Evolutionary conservation across 345 rosid species (phyloP).

Genomic region (Eucalyptus regnans): DNA sequence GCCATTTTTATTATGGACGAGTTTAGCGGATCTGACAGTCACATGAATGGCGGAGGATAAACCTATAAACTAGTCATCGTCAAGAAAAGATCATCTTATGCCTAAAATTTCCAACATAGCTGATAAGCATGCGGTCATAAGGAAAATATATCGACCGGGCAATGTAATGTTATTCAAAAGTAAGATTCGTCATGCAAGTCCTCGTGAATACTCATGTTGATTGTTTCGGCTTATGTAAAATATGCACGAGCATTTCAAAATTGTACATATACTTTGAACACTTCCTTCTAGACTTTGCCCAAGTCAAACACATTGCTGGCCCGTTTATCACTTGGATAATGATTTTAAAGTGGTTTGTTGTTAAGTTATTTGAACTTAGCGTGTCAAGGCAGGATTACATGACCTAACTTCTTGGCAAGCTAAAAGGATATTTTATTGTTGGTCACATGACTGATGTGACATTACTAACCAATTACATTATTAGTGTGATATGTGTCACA

Average conservation of each 20-base stretch:
- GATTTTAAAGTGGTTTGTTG: neutral
- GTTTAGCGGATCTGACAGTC: neutral
- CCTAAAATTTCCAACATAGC: neutral
- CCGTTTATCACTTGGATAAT: neutral
- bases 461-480: neutral
- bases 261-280: neutral
- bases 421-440: neutral
- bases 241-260: neutral
- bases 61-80: neutral
- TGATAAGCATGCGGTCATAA: neutral
- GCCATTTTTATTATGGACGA: neutral
- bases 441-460: neutral
- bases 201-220: neutral
- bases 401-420: neutral
- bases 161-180: neutral
- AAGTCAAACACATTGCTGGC: neutral
- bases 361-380: neutral
- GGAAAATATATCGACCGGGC: neutral
- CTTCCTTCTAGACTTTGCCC: neutral
- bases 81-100: neutral
- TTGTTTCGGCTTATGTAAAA: neutral
- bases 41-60: neutral
- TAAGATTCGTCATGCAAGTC: neutral
- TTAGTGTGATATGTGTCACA: neutral
- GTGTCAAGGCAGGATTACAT: neutral